These are phyloP conservation scores for Cyclanthera cordifolia DNA, from an alignment of 306 rosid genomes.

Conservation along the genomic window DNA sequence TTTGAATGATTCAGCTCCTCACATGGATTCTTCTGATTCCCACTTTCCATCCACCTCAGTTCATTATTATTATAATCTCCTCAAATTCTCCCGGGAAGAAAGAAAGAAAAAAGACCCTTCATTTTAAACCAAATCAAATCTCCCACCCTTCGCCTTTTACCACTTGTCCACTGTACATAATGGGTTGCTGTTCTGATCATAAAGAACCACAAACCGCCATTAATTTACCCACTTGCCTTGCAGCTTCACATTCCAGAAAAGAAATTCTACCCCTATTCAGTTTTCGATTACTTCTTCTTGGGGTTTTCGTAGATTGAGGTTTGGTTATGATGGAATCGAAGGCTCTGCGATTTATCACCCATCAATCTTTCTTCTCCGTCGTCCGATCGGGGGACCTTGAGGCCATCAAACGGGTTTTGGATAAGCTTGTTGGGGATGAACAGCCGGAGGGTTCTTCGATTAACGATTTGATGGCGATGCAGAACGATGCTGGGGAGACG, in stretches of 20 bases:
- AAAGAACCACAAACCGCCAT: not conserved
- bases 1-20: not conserved
- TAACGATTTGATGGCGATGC: conserved; percentile 61
- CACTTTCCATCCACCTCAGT: not conserved
- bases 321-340: conserved; percentile 48
- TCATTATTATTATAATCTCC: not conserved
- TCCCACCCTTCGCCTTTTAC: not conserved
- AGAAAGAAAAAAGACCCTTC: not conserved
- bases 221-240: not conserved
- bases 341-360: conserved; percentile 51
- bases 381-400: conserved; percentile 78
- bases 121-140: not conserved
- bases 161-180: not conserved
- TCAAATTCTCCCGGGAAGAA: not conserved
- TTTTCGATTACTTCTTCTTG: not conserved
- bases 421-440: conserved; percentile 40
- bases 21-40: not conserved
- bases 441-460: conserved; percentile 29
- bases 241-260: not conserved
- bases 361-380: conserved; percentile 56
- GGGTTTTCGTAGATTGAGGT: not conserved
- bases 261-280: not conserved
- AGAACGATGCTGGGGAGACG: conserved; percentile 72
- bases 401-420: conserved; percentile 30
- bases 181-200: not conserved